Percentiles rank a stretch among this genome's conserved stretches.
These are phyloP conservation scores for Mycena indigotica DNA, from an alignment of 768 basidiomycete species.

Conservation along the genomic window DNA sequence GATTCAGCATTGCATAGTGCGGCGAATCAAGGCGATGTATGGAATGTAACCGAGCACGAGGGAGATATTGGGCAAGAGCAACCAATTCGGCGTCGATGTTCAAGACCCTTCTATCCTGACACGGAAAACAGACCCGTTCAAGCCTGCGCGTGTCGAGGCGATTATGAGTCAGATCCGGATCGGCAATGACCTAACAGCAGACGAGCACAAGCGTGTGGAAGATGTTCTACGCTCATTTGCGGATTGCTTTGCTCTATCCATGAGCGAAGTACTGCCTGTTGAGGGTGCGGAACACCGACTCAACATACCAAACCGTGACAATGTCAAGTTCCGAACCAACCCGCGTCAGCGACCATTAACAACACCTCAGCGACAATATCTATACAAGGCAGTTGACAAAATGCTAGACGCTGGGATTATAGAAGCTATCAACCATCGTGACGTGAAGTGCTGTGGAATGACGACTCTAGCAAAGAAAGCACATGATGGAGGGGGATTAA, in stretches of 20 bases:
- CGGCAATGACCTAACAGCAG: constrained; percentile 22
- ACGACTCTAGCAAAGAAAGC: constrained; percentile 21
- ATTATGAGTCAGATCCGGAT: constrained; percentile 19
- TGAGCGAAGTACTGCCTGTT: constrained; percentile 31
- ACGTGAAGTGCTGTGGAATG: constrained; percentile 15
- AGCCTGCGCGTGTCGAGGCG: constrained; percentile 21
- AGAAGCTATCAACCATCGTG: background rate
- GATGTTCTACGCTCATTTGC: constrained; percentile 34
- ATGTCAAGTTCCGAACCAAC: constrained; percentile 18
- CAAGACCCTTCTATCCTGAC: constrained; percentile 6
- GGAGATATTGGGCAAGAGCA: constrained; percentile 1
- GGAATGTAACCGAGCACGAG: background rate
- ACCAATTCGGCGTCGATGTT: background rate
- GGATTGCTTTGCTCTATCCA: constrained; percentile 41
- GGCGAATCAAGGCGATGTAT: background rate
- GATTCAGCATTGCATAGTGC: background rate
- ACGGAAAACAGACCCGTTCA: constrained; percentile 22
- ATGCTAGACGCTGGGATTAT: constrained; percentile 23
- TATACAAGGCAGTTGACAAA: constrained; percentile 25
- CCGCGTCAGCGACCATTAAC: constrained; percentile 25
- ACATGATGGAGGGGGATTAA: constrained; percentile 3
- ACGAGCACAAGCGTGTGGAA: constrained; percentile 13
- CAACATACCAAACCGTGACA: constrained; percentile 17
- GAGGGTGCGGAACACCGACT: constrained; percentile 22
- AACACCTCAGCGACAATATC: constrained; percentile 21